Evolutionary conservation across 2,329 filamentous ascomycete genomes (phyloP).

Genomic region (Sporothrix mexicana): DNA sequence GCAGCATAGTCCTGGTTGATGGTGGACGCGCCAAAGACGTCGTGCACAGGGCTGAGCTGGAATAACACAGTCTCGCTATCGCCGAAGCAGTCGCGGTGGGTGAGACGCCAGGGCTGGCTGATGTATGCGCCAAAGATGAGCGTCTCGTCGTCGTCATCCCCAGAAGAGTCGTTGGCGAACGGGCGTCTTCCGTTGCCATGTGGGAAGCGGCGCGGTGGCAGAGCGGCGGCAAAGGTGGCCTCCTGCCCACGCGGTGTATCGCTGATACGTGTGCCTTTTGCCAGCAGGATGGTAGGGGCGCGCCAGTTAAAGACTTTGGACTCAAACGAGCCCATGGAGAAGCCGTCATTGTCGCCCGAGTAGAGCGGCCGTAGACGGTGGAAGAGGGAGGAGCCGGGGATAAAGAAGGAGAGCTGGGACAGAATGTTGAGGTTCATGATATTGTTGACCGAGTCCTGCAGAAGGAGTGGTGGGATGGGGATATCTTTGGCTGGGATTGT

Average conservation of each 20-base stretch:
- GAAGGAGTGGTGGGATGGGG: constrained; percentile 49
- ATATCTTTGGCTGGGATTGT: constrained; percentile 20
- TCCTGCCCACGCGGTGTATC: constrained; percentile 58
- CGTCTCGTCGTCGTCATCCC: constrained; percentile 43
- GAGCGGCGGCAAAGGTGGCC: constrained; percentile 62
- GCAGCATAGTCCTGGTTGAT: constrained; percentile 71
- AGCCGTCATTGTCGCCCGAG: constrained; percentile 72
- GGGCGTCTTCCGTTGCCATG: constrained; percentile 47
- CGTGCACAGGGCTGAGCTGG: constrained; percentile 73
- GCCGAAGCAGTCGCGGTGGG: constrained; percentile 71
- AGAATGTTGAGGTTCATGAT: constrained; percentile 70
- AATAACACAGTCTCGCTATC: constrained; percentile 69
- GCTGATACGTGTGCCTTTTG: constrained; percentile 67
- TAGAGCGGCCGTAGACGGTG: constrained; percentile 70
- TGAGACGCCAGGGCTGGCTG: constrained; percentile 70
- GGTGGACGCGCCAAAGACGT: constrained; percentile 70
- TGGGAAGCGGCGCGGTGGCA: constrained; percentile 67
- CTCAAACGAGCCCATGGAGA: constrained; percentile 79
- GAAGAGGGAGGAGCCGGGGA: constrained; percentile 69
- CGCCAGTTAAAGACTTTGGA: constrained; percentile 78
- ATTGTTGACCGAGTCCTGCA: constrained; percentile 56
- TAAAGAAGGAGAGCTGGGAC: constrained; percentile 75
- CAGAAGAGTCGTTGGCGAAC: not conserved
- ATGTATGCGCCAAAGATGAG: constrained; percentile 73
- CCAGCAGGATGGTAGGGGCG: constrained; percentile 73